These are phyloP conservation scores for Cercis canadensis DNA, from an alignment of 306 rosid genomes.

Conservation along the genomic window DNA sequence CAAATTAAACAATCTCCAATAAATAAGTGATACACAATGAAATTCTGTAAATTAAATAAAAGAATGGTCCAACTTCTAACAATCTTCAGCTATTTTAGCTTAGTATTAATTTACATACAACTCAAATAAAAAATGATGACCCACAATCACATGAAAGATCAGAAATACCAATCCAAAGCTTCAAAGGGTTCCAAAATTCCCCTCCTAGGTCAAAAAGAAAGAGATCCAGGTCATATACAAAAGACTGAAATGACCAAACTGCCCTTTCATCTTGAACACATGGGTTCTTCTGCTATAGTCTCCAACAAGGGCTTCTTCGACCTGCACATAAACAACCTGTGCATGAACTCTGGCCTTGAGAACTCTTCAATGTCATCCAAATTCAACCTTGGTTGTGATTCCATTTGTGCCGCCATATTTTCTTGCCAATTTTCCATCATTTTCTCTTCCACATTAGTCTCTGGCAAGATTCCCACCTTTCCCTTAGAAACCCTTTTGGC, in stretches of 20 bases:
- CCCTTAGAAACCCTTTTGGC: conserved; percentile 43
- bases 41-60: no score
- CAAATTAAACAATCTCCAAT: no score
- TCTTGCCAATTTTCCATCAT: background rate
- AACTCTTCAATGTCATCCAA: conserved; percentile 69
- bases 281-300: conserved; percentile 74
- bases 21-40: no score
- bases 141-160: no score
- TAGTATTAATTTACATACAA: no score
- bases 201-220: no score
- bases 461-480: conserved; percentile 45
- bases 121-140: no score
- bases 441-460: conserved; percentile 3
- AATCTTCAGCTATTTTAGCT: no score
- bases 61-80: no score
- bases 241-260: background rate
- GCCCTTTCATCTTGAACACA: conserved; percentile 40
- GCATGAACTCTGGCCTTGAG: conserved; percentile 59
- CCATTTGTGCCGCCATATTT: background rate
- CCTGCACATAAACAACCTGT: conserved; percentile 69
- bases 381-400: conserved; percentile 43
- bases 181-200: no score
- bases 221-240: no score
- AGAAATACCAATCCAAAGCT: no score
- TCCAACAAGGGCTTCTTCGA: conserved; percentile 85